Conservation (phyloP, 2,329 filamentous ascomycete species). For the Ophiostoma ips region DNA sequence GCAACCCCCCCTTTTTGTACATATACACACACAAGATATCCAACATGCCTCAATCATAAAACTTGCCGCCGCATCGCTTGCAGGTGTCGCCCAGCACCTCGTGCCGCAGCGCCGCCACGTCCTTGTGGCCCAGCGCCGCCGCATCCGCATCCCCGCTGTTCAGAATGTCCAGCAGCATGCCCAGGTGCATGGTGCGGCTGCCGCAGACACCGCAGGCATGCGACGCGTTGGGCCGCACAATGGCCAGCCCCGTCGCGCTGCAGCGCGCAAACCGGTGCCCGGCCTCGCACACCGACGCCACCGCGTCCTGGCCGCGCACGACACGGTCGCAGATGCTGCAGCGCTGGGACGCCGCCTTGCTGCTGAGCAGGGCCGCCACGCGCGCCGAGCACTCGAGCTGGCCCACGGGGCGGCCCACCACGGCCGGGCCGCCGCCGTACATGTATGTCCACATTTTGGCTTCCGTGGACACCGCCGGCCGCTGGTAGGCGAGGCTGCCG, state of each 20-base stretch:
- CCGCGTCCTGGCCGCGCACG: not conserved
- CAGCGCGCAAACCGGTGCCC: constrained; percentile 35
- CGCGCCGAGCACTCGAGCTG: constrained; percentile 10
- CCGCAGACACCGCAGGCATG: constrained; percentile 41
- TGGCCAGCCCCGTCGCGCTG: constrained; percentile 38
- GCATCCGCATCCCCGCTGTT: not conserved
- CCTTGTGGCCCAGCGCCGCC: constrained; percentile 10
- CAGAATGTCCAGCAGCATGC: constrained; percentile 25
- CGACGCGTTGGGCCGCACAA: constrained; percentile 39
- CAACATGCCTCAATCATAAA: constrained; percentile 14
- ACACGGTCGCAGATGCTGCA: constrained; percentile 34
- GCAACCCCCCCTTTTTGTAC: too few species aligned
- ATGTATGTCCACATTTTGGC: constrained; percentile 43
- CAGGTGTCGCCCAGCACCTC: constrained; percentile 18
- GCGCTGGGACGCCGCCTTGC: constrained; percentile 17
- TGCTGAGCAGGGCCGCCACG: constrained; percentile 16
- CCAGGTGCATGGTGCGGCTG: constrained; percentile 32
- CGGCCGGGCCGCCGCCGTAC: constrained; percentile 37
- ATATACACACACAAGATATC: too few species aligned
- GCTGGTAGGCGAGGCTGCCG: not conserved
- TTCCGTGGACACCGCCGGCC: constrained; percentile 24
- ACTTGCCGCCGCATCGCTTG: constrained; percentile 24
- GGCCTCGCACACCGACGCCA: constrained; percentile 17
- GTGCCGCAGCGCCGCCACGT: constrained; percentile 6
- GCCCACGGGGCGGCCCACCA: constrained; percentile 20